Base-by-base conservation (phyloP, 768 basidiomycete species). In the Pleurotus salmoneostramineus region DNA sequence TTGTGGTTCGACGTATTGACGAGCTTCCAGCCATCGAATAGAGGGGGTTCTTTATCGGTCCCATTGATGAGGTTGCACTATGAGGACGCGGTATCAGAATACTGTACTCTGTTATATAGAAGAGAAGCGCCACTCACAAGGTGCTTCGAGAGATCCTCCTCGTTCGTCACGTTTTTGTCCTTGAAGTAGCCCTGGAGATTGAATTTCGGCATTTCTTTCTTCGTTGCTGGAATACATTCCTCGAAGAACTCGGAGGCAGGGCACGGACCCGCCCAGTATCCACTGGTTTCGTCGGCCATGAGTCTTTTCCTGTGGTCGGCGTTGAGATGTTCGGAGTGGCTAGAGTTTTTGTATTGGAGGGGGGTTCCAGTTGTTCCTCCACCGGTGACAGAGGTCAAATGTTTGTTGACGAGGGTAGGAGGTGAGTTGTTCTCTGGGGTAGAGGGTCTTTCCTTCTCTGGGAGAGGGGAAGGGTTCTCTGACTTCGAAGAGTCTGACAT, bases 221-320 rank as follows among this genome's bases (percentile, higher is more conserved):
- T 11, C 43, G 10, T 12, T 32, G 17, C 21, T 42, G 54, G 17
- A 45, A 31, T 11, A 11, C 10, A 15, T 40, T 7, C 33, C 14
- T 60, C 49, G 14, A 62, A 40, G 52, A 62, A 62, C 15, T 60
- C 48, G 8, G 50, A 7, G 7, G 57, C 31, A 27, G 61, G 59
- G 34, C 50, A 56, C 12, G 61, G 61, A 14, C 61, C 61, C 34
- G 60, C 36, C 59, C 59, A 62, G 31, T 51, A 34, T 31, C 50
- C 50, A 21, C 7, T 5, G 12, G 34, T 32, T 14, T 51, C 50
- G 5, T 12, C 14, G 36, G 50, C 50, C 50, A 51, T 51, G n/a
- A 34, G n/a, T 32, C 50, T 31, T 33, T 51, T 51, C 15, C n/a
- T 40, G 37, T 8, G 8, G 8, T 8, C 8, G 37, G 8, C n/a